Evolutionary conservation across 192 early-diverging fungal genomes (phyloP).

Genomic region (Diversispora eburnea): DNA sequence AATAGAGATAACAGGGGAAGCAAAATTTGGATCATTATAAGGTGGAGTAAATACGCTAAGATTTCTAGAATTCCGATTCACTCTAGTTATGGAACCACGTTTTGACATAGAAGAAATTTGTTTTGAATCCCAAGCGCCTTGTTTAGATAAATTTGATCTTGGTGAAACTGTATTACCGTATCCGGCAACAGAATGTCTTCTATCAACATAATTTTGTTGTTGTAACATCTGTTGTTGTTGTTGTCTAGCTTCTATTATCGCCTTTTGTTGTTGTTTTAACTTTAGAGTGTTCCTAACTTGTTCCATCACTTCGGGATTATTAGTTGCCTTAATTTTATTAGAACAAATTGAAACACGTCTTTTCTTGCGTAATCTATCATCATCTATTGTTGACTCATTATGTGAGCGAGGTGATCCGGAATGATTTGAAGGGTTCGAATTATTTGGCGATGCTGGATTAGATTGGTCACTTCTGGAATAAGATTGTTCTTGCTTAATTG

Average conservation of each 20-base stretch:
- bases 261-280: conserved; percentile 62
- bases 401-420: conserved; percentile 22
- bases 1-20: not conserved
- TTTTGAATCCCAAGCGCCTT: not conserved
- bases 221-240: conserved; percentile 29
- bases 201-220: conserved; percentile 27
- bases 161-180: not conserved
- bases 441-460: conserved; percentile 13
- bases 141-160: not conserved
- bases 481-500: conserved; percentile 31
- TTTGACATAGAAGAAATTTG: not conserved
- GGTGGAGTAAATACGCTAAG: conserved; percentile 27
- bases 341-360: conserved; percentile 18
- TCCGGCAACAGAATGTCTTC: conserved; percentile 12
- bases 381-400: conserved; percentile 11
- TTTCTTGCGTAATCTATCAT: conserved; percentile 14
- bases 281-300: conserved; percentile 48
- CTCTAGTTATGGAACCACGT: not conserved
- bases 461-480: conserved; percentile 25
- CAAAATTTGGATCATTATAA: conserved; percentile 6
- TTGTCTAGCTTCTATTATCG: conserved; percentile 57
- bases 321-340: conserved; percentile 20
- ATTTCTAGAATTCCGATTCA: conserved; percentile 27
- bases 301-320: conserved; percentile 50
- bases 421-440: conserved; percentile 6